phyloP scores from a whole-genome alignment of 331 rosid genomes.

The Rosa hybrid region DNA sequence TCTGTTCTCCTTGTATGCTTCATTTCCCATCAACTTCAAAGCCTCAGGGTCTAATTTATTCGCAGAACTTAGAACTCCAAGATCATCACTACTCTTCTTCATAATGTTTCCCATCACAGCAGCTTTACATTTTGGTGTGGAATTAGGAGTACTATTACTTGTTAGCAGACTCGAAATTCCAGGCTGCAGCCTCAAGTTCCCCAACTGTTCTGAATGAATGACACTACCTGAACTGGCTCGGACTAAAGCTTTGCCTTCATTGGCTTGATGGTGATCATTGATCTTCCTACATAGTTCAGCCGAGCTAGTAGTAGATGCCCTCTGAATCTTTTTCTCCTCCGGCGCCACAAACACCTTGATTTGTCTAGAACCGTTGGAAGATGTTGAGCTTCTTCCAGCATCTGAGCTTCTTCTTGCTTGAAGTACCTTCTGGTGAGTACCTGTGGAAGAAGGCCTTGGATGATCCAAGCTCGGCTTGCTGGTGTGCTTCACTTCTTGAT shows the following conservation, averaged over 20 bases:
- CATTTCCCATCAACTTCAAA: conserved; percentile 83
- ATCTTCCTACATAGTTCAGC: conserved; percentile 48
- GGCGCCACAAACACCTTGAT: conserved; percentile 23
- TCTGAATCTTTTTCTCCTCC: conserved; percentile 31
- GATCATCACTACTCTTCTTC: conserved; percentile 57
- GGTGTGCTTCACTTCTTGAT: conserved; percentile 34
- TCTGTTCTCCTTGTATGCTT: conserved; percentile 67
- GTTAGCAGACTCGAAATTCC: conserved; percentile 40
- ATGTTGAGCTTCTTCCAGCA: conserved; percentile 71
- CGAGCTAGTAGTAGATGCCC: conserved; percentile 33
- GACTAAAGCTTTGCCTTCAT: conserved; percentile 44
- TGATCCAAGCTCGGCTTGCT: conserved; percentile 39
- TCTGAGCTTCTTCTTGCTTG: conserved; percentile 50
- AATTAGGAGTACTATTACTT: conserved; percentile 44
- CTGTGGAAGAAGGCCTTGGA: conserved; percentile 30
- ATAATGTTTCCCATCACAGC: conserved; percentile 72
- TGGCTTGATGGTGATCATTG: conserved; percentile 28
- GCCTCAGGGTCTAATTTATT: conserved; percentile 65
- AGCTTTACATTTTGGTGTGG: conserved; percentile 23
- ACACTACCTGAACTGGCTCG: conserved; percentile 29
- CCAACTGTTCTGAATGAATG: conserved; percentile 26
- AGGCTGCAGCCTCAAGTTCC: conserved; percentile 47
- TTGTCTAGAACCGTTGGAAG: conserved; percentile 44
- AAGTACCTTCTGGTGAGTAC: conserved; percentile 28
- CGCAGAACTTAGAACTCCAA: conserved; percentile 28